These are phyloP conservation scores for baker's yeast (Saccharomyces cerevisiae) DNA, from an alignment of 805 yeast species.

Conservation along the genomic window DNA sequence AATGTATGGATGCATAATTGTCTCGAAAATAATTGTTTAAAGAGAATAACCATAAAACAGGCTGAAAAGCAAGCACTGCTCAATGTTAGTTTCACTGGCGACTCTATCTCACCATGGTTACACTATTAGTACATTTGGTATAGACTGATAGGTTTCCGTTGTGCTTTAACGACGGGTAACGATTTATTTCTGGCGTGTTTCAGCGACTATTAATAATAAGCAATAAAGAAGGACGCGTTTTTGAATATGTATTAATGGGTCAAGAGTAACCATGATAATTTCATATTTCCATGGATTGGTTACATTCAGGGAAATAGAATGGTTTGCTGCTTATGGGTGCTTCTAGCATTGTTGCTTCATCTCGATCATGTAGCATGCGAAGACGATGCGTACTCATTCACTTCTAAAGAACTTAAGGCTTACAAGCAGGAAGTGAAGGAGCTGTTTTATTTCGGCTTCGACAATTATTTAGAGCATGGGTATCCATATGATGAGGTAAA, in stretches of 20 bases:
- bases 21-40: not conserved
- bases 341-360: not conserved
- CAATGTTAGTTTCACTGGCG: not conserved
- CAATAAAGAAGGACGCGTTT: not conserved
- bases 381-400: slow-evolving; percentile 18
- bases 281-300: not conserved
- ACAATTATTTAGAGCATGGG: slow-evolving; percentile 56
- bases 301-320: not conserved
- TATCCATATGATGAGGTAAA: slow-evolving; percentile 76
- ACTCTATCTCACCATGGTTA: not conserved
- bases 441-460: slow-evolving; percentile 70
- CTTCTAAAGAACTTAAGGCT: slow-evolving; percentile 22
- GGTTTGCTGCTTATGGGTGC: not conserved
- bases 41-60: not conserved
- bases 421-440: slow-evolving; percentile 40
- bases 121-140: not conserved
- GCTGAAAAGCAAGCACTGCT: not conserved
- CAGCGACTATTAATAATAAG: not conserved
- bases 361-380: not conserved
- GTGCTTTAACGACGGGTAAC: not conserved
- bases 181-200: not conserved
- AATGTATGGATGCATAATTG: not conserved
- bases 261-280: slow-evolving; percentile 2
- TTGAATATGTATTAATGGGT: slow-evolving; percentile 3
- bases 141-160: not conserved